phyloP scores from a whole-genome alignment of 768 basidiomycete species.

The Udeniomyces megalosporus region DNA sequence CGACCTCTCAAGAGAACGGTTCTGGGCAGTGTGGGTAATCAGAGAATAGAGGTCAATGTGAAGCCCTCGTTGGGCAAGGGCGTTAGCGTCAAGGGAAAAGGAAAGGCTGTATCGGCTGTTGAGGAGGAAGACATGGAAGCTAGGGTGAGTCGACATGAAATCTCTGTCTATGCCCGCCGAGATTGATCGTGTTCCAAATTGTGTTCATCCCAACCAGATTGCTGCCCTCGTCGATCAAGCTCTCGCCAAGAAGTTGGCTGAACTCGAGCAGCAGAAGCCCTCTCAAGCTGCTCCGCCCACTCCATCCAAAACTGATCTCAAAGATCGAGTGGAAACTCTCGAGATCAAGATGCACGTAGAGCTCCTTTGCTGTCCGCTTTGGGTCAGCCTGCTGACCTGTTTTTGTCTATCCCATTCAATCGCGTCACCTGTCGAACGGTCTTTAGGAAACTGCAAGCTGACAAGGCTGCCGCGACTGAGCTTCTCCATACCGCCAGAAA shows the following conservation, averaged over 20 bases:
- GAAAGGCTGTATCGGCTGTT: not conserved
- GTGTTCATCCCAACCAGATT: too few relatives aligned
- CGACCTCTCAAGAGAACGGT: not conserved
- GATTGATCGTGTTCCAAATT: too few relatives aligned
- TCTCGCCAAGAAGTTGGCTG: too few relatives aligned
- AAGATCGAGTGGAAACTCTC: not conserved
- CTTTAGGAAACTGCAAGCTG: constrained; percentile 2
- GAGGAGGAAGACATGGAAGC: not conserved
- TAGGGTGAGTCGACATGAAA: not conserved
- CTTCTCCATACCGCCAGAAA: constrained; percentile 5
- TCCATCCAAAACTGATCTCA: not conserved
- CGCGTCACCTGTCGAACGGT: not conserved
- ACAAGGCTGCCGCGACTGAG: constrained; percentile 7
- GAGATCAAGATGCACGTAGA: not conserved
- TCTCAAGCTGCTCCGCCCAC: too few relatives aligned
- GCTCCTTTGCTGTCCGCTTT: not conserved
- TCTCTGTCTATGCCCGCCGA: too few relatives aligned
- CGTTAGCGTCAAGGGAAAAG: not conserved
- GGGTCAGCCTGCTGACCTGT: too few relatives aligned
- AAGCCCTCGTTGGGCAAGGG: not conserved
- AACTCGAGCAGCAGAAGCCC: too few relatives aligned
- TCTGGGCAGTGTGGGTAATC: not conserved
- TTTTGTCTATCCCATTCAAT: not conserved
- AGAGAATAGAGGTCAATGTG: not conserved
- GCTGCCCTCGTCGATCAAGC: too few relatives aligned